Evolutionary conservation across 2,329 filamentous ascomycete genomes (phyloP).

Genomic region (Alternaria sp.): DNA sequence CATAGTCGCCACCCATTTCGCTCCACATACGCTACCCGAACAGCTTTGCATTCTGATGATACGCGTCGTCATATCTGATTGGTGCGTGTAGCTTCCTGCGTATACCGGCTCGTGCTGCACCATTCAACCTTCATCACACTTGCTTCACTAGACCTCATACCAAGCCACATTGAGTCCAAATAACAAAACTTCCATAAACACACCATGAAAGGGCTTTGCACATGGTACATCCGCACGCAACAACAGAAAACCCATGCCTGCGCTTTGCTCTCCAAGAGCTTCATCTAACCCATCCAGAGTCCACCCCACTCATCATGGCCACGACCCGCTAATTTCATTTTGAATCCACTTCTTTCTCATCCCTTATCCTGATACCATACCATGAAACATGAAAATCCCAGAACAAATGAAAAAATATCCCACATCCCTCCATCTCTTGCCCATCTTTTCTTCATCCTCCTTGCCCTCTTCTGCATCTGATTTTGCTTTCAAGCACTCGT

Average conservation of each 20-base stretch:
- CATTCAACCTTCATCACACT: no score
- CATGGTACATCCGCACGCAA: not conserved
- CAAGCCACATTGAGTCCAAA: no score
- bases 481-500: not conserved
- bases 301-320: not conserved
- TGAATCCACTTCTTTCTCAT: not conserved
- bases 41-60: not conserved
- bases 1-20: slow-evolving; percentile 1
- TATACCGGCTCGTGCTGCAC: not conserved
- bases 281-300: not conserved
- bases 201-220: not conserved
- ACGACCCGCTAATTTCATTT: not conserved
- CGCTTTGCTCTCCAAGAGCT: not conserved
- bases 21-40: slow-evolving; percentile 4
- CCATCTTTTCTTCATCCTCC: not conserved
- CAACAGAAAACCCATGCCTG: no score
- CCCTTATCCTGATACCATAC: not conserved
- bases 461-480: no score
- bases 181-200: not conserved
- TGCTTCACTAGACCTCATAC: not conserved
- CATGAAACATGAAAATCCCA: no score
- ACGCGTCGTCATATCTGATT: not conserved
- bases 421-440: no score
- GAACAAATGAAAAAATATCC: not conserved
- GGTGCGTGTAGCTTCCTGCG: not conserved